phyloP scores from a whole-genome alignment of 108 stramenopile species.

The Seminavis robusta region DNA sequence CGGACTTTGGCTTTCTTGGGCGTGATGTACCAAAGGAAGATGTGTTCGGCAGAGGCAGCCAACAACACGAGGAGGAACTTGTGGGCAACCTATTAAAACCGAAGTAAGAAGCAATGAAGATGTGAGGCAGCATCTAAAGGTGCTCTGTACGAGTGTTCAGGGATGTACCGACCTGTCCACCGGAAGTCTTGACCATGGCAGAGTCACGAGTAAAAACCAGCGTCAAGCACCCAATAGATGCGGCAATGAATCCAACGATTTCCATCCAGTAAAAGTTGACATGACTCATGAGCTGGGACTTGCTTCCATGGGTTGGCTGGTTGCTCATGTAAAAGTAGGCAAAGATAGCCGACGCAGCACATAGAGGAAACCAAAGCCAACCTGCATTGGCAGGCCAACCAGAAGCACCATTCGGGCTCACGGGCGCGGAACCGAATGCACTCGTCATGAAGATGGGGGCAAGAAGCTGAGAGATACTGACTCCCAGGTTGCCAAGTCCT shows the following conservation, averaged over 20 bases:
- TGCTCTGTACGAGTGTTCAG: neutral
- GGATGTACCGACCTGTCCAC: constrained; percentile 14
- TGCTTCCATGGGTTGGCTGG: constrained; percentile 19
- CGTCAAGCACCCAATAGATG: constrained; percentile 20
- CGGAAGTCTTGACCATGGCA: constrained; percentile 6
- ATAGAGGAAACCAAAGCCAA: constrained; percentile 30
- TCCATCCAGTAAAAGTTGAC: constrained; percentile 33
- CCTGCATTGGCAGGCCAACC: constrained; percentile 28
- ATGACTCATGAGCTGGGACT: constrained; percentile 1
- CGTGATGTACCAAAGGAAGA: constrained; percentile 23
- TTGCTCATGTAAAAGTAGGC: constrained; percentile 29
- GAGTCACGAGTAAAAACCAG: constrained; percentile 14
- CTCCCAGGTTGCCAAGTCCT: constrained; percentile 26
- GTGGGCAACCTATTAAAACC: constrained; percentile 11
- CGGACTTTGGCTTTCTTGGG: constrained; percentile 16
- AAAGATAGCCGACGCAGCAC: constrained; percentile 7
- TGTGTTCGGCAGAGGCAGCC: constrained; percentile 6
- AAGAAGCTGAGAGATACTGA: constrained; percentile 17
- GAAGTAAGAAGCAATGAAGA: neutral
- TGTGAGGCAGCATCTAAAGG: no score
- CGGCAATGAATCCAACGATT: constrained; percentile 13
- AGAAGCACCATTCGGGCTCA: constrained; percentile 3
- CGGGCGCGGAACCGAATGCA: constrained; percentile 4
- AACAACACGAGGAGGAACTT: constrained; percentile 25
- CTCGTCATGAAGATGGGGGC: constrained; percentile 22